These are phyloP conservation scores for Eimeria tenella DNA, from an alignment of 169 alveolate species.

Conservation along the genomic window DNA sequence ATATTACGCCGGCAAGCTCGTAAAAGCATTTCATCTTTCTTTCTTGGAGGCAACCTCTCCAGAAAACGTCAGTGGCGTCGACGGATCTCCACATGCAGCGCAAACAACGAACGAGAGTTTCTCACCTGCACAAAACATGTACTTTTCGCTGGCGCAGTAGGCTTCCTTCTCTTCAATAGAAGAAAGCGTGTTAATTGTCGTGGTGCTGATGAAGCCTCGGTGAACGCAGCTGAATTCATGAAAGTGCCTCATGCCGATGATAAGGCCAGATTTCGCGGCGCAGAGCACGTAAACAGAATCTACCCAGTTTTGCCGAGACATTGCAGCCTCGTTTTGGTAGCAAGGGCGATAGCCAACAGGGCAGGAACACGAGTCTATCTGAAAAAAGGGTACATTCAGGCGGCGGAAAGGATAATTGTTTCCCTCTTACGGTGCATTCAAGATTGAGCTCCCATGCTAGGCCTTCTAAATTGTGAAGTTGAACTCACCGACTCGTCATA, in stretches of 20 bases:
- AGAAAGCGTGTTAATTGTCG: background rate
- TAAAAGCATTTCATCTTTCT: no score
- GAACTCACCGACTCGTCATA: slow-evolving; percentile 10
- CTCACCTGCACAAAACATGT: slow-evolving; percentile 47
- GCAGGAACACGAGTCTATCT: slow-evolving; percentile 41
- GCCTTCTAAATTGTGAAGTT: background rate
- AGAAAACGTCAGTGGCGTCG: no score
- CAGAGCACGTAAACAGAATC: background rate
- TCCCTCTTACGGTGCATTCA: background rate
- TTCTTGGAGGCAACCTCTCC: no score
- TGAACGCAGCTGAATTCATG: slow-evolving; percentile 18
- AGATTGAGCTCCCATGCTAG: background rate
- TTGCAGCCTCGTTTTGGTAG: background rate
- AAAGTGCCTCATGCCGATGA: slow-evolving; percentile 2
- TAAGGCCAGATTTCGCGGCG: background rate
- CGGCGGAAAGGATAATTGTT: background rate
- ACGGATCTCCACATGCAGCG: no score
- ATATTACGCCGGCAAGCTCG: no score
- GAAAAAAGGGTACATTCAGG: background rate
- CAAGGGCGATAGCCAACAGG: slow-evolving; percentile 36
- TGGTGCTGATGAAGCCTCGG: background rate
- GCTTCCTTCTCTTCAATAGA: background rate
- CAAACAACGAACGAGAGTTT: background rate
- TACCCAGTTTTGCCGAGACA: background rate
- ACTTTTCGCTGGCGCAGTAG: background rate